Conservation (phyloP, 2,329 filamentous ascomycete species). For the Cercospora canescens region DNA sequence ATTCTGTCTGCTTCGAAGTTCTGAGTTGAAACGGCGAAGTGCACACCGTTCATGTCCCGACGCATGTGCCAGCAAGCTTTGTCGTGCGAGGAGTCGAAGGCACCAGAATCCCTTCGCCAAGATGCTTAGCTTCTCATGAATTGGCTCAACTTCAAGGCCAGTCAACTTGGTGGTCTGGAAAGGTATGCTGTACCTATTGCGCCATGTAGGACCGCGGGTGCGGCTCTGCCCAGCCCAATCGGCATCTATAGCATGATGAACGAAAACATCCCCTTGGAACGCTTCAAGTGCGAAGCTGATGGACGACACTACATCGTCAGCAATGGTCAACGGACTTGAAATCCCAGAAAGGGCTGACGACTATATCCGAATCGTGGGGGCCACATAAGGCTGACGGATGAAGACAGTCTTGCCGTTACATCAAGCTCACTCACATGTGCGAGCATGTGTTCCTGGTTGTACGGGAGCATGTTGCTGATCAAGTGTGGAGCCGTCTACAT, state of each 20-base stretch:
- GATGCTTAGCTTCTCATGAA: neutral
- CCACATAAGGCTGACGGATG: neutral
- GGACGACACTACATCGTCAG: neutral
- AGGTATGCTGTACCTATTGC: neutral
- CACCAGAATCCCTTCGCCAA: neutral
- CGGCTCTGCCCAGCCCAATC: neutral
- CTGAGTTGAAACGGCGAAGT: too few species aligned
- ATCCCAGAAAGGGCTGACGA: neutral
- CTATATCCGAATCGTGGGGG: neutral
- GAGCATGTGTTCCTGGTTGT: slow-evolving; percentile 1
- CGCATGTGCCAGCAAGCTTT: neutral
- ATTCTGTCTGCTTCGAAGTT: neutral
- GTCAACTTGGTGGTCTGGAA: neutral
- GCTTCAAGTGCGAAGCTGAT: neutral
- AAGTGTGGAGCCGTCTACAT: neutral
- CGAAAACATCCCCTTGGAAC: neutral
- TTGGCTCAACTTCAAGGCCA: neutral
- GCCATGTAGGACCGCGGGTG: neutral
- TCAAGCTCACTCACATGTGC: neutral
- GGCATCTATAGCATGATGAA: neutral
- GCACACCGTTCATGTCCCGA: neutral
- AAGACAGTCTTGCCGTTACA: neutral
- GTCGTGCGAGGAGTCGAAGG: neutral
- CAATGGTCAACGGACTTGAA: too few species aligned
- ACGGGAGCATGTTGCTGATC: neutral